Base-by-base conservation (phyloP, 352 stramenopile genomes). In the Phytopythium ostracodes region DNA sequence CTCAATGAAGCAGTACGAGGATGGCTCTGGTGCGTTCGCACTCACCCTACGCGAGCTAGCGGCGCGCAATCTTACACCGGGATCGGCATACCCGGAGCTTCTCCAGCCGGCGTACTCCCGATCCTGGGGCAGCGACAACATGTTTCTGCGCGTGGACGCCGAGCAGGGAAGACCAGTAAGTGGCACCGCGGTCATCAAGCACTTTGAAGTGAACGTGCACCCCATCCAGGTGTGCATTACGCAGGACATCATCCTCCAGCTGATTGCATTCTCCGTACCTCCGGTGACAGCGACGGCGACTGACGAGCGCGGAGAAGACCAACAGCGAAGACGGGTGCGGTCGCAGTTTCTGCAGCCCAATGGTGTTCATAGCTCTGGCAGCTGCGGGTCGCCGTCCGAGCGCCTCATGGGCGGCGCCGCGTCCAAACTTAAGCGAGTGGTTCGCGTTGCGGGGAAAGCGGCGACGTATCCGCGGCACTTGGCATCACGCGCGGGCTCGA, bases 161-260 rank as follows among this genome's bases (percentile, higher is more conserved):
- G 86, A 94, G 54, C 77, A 93, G 20, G 72, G 76, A n/a, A 74
- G 79, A 35, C 81, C 86, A 12, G 72, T 89, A 2, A 64, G 69
- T 31, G 78, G 69, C 1, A 80, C 85, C 36, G 86, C 76, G 20
- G 59, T 95, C 31, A 71, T 95, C 12, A 77, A 91, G 43, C 87
- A 93, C 72, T 92, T 94, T 64, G 84, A 94, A 66, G 65, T 96
- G 31, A 96, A 96, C 36, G 77, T 93, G 2, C 83, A 92, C 47
- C 87, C 87, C 6, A 76, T 96, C n/a, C 83, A 96, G 65, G 75
- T 96, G 33, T 93, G 83, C 56, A 71, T 96, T 47, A 91, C 86
- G 2, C 83, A 92, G 18, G 82, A 93, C 31, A 70, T 90, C 15
- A 84, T 96, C 33, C 63, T 90, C 20, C 84, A 92, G 47, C 62